Evolutionary conservation across 768 basidiomycete species (phyloP).

Genomic region (Amanita fuliginea): DNA sequence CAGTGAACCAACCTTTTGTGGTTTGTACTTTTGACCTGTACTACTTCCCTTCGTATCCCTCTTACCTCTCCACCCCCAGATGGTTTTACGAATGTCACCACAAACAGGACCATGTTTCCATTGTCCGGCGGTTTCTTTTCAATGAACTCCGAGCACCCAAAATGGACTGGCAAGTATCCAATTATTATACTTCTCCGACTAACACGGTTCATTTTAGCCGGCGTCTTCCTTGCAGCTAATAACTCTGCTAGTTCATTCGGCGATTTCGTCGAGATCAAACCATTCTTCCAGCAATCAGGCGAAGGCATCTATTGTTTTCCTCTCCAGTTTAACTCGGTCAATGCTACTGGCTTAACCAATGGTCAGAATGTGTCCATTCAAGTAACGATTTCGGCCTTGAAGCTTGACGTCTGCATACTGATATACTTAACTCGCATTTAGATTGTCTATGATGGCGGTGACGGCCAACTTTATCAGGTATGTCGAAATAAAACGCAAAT

Average conservation of each 20-base stretch:
- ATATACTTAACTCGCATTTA: slow-evolving; percentile 8
- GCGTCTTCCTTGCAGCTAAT: slow-evolving; percentile 37
- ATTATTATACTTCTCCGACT: not conserved
- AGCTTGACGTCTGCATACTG: no score
- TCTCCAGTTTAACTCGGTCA: slow-evolving; percentile 44
- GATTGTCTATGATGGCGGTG: slow-evolving; percentile 58
- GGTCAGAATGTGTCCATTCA: slow-evolving; percentile 72
- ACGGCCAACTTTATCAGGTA: slow-evolving; percentile 64
- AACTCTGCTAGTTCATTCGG: slow-evolving; percentile 50
- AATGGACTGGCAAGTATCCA: slow-evolving; percentile 42
- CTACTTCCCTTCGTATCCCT: no score
- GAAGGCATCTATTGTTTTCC: slow-evolving; percentile 61
- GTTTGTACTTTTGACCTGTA: slow-evolving; percentile 24
- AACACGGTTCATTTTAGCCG: slow-evolving; percentile 24
- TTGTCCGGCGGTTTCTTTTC: slow-evolving; percentile 48
- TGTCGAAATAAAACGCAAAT: slow-evolving; percentile 5
- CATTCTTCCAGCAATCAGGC: slow-evolving; percentile 37
- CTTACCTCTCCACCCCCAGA: slow-evolving; percentile 28
- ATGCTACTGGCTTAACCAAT: slow-evolving; percentile 37
- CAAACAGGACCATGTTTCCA: slow-evolving; percentile 59
- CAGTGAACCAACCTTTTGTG: slow-evolving; percentile 50
- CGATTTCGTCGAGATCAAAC: slow-evolving; percentile 46
- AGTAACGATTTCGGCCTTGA: slow-evolving; percentile 14
- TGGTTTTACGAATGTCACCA: slow-evolving; percentile 41
- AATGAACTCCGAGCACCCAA: slow-evolving; percentile 54